Evolutionary conservation across 73 alveolate species (phyloP).

Genomic region (Effrenium voratum): DNA sequence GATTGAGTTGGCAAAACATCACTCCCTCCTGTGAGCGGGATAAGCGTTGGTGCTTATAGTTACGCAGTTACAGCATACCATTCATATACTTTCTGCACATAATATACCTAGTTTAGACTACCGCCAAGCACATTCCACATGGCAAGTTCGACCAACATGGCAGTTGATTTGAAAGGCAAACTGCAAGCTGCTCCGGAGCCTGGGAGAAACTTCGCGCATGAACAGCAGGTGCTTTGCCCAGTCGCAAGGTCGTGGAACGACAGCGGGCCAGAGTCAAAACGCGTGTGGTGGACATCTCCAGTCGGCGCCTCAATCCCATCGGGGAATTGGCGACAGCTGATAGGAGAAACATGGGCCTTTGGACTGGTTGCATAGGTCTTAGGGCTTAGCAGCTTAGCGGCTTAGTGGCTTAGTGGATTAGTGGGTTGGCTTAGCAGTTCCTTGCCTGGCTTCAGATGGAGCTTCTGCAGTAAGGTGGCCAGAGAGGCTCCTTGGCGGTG

Average conservation of each 20-base stretch:
- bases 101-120: too few relatives aligned
- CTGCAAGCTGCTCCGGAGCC: too few relatives aligned
- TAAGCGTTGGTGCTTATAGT: too few relatives aligned
- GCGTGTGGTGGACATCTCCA: conserved; percentile 71
- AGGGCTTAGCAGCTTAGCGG: neutral
- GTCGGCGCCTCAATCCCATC: neutral
- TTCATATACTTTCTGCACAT: too few relatives aligned
- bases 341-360: neutral
- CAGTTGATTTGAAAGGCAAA: too few relatives aligned
- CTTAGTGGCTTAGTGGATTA: neutral
- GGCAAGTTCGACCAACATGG: too few relatives aligned
- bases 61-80: too few relatives aligned
- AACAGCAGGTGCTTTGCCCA: too few relatives aligned
- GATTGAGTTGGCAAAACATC: too few relatives aligned
- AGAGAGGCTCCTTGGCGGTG: conserved; percentile 22
- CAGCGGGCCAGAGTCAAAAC: conserved; percentile 39
- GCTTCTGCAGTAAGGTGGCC: neutral
- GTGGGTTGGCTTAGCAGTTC: neutral
- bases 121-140: too few relatives aligned
- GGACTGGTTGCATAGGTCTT: neutral
- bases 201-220: too few relatives aligned
- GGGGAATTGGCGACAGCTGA: neutral
- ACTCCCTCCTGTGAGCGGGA: too few relatives aligned
- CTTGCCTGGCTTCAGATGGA: neutral
- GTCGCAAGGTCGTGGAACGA: conserved; percentile 38